These are phyloP conservation scores for Rosa rugosa DNA, from an alignment of 306 rosid species.

Conservation along the genomic window DNA sequence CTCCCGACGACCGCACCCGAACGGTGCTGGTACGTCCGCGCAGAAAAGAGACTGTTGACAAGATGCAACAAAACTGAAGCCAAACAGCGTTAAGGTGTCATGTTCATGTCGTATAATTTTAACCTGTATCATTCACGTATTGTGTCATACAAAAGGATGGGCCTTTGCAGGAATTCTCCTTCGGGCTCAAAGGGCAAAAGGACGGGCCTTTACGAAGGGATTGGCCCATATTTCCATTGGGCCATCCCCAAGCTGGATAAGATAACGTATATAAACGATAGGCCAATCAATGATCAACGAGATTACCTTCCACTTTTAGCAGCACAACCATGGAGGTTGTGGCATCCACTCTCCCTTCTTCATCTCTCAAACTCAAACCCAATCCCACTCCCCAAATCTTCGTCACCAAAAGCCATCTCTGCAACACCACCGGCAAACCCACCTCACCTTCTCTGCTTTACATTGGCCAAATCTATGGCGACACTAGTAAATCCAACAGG, in stretches of 20 bases:
- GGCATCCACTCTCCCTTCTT: conserved; percentile 30
- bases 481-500: conserved; percentile 26
- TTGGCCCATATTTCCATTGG: background rate
- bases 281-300: conserved; percentile 31
- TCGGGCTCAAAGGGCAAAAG: background rate
- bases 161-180: no score
- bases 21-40: no score
- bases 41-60: no score
- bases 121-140: no score
- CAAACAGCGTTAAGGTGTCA: no score
- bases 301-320: conserved; percentile 16
- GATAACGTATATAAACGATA: conserved; percentile 59
- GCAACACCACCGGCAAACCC: conserved; percentile 34
- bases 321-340: conserved; percentile 48
- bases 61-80: no score
- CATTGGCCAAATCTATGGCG: conserved; percentile 42
- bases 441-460: conserved; percentile 37
- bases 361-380: conserved; percentile 36
- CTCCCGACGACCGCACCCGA: no score
- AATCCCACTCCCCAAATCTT: conserved; percentile 22
- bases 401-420: conserved; percentile 21
- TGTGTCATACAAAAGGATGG: no score
- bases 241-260: background rate
- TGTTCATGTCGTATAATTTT: no score
- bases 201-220: background rate